Evolutionary conservation across 208 protist genomes (phyloP), one percentile per base, ranked within the genome.

Genomic region (Porcisia deanei): DNA sequence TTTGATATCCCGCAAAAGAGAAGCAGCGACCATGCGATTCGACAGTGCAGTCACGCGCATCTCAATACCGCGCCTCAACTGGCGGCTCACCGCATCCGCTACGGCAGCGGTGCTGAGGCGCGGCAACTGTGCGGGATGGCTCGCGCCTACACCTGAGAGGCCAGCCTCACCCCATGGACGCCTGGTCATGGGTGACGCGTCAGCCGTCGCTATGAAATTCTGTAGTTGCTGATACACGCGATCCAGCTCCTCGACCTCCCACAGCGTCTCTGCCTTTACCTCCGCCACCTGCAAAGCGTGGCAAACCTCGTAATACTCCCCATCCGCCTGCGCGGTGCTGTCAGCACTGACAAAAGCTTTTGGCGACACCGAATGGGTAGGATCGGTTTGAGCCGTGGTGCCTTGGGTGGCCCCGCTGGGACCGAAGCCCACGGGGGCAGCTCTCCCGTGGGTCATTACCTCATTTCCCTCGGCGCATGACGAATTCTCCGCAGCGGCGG

Each of bases 241-340:
- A 7, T 70, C 37, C 65, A 82, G 57, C 72, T 82, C 77, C 57
- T 60, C 55, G n/a, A 71, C n/a, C 53, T 82, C 77, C 71, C 71
- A 82, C 66, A 72, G 59, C 57, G 67, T 12, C 72, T 82, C 77
- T 20, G 72, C 66, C 18, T n/a, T 20, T n/a, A 77, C 67, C 72
- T 82, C 77, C 1, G 77, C 77, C 47, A 75, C 22, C 65, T 82
- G 77, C 58, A 82, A 20, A 45, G 41, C 72, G 58, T 82, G 77
- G 59, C 77, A 82, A n/a, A 82, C 77, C 12, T 74, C 45, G 58
- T 64, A 82, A 58, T 77, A 82, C 34, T 67, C 57, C 12, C 77
- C 77, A 14, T 75, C 71, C 25, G 16, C n/a, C 16, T 54, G 55
- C 14, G 45, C 71, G 22, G 57, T 37, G 55, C 54, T 12, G 41